Conservation (phyloP, 2,329 filamentous ascomycete genomes). For the Claviceps monticola region DNA sequence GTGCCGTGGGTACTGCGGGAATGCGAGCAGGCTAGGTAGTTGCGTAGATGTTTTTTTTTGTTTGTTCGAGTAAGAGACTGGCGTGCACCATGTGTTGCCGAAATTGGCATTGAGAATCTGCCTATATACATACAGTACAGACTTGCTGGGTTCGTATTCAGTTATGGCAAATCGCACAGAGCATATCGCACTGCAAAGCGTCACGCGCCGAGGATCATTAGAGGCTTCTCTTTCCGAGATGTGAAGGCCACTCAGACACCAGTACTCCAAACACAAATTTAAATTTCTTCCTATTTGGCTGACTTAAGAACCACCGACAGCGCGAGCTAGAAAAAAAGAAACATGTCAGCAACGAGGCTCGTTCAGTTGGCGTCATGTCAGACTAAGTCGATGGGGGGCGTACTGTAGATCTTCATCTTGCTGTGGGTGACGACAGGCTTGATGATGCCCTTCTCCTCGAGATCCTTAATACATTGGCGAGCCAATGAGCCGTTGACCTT, state of each 20-base stretch:
- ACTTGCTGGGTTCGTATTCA: no score
- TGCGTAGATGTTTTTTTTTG: no score
- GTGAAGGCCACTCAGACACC: constrained; percentile 24
- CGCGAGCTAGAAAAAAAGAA: constrained; percentile 36
- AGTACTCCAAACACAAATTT: constrained; percentile 22
- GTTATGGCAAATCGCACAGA: constrained; percentile 11
- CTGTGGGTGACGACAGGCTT: constrained; percentile 94
- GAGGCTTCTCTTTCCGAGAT: constrained; percentile 20
- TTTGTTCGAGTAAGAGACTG: no score
- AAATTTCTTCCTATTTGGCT: constrained; percentile 18
- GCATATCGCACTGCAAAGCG: constrained; percentile 12
- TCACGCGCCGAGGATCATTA: constrained; percentile 4
- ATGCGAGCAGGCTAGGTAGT: no score
- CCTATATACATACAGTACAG: no score
- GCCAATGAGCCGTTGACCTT: constrained; percentile 99
- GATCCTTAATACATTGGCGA: constrained; percentile 73
- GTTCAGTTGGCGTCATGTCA: not conserved
- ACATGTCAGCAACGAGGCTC: constrained; percentile 2
- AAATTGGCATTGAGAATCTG: no score
- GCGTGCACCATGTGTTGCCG: no score
- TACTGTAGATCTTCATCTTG: constrained; percentile 97
- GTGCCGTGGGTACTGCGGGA: no score
- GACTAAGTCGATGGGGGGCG: constrained; percentile 14
- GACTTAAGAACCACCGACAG: constrained; percentile 38
- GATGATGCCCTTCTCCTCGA: constrained; percentile 97